phyloP scores from a whole-genome alignment of 2,329 filamentous ascomycete species.

The Kalmusia sp. region DNA sequence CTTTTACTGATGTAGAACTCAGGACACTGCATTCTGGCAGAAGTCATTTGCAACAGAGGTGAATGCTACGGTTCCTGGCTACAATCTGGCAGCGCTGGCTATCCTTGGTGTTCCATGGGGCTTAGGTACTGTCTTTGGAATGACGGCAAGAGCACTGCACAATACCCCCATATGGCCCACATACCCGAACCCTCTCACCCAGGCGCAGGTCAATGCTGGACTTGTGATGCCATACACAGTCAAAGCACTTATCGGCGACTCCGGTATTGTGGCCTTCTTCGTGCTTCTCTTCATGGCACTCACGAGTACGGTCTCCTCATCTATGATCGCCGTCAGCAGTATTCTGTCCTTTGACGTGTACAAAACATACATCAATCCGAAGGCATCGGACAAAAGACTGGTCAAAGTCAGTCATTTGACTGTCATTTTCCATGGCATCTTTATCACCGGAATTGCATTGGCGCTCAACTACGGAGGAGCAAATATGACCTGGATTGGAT shows the following conservation, averaged over 20 bases:
- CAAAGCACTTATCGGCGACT: constrained; percentile 46
- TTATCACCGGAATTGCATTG: constrained; percentile 55
- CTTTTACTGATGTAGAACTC: constrained; percentile 40
- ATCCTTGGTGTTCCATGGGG: constrained; percentile 63
- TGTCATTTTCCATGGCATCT: constrained; percentile 60
- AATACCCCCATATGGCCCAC: constrained; percentile 60
- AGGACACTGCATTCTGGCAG: constrained; percentile 62
- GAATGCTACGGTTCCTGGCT: constrained; percentile 58
- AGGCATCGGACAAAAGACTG: constrained; percentile 50
- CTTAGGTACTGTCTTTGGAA: constrained; percentile 53
- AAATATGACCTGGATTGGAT: constrained; percentile 62
- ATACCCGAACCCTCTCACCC: constrained; percentile 53
- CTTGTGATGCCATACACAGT: constrained; percentile 50
- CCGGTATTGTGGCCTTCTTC: constrained; percentile 45
- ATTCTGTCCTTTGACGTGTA: constrained; percentile 64
- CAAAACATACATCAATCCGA: constrained; percentile 57
- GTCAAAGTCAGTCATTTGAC: constrained; percentile 58
- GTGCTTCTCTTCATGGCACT: constrained; percentile 52
- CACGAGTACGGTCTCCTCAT: constrained; percentile 58
- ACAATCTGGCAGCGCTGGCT: constrained; percentile 60
- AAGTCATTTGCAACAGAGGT: constrained; percentile 59
- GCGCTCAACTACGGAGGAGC: constrained; percentile 62
- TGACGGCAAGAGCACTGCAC: constrained; percentile 55
- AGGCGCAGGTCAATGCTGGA: constrained; percentile 44
- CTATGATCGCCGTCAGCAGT: constrained; percentile 61